Conservation (phyloP, 106 monocot species). For the Triglochin maritima region DNA sequence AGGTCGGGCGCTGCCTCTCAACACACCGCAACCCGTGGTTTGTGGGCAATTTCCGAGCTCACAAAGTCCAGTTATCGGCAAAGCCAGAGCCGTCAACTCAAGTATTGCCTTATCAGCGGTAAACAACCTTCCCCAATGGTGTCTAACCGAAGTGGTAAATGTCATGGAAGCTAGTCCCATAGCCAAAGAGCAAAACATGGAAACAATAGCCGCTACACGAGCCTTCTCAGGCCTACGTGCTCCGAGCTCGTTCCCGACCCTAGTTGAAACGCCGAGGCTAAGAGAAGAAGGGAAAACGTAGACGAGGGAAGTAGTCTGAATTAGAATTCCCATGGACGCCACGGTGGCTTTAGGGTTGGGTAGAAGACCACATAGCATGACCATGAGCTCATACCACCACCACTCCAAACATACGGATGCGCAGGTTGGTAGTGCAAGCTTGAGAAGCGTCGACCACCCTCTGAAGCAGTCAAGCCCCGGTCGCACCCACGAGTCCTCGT, state of each 20-base stretch:
- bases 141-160: slow-evolving; percentile 51
- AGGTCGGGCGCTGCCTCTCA: slow-evolving; percentile 78
- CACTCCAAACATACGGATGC: slow-evolving; percentile 61
- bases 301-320: slow-evolving; percentile 75
- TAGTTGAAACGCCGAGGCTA: slow-evolving; percentile 65
- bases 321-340: slow-evolving; percentile 88
- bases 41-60: slow-evolving; percentile 97
- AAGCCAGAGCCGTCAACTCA: slow-evolving; percentile 50
- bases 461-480: slow-evolving; percentile 56
- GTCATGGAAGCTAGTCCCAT: slow-evolving; percentile 50
- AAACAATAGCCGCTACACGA: slow-evolving; percentile 39
- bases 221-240: slow-evolving; percentile 50
- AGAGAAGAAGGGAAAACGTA: slow-evolving; percentile 92
- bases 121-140: slow-evolving; percentile 69
- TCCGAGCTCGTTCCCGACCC: slow-evolving; percentile 80
- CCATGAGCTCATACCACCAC: slow-evolving; percentile 31
- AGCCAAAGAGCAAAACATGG: slow-evolving; percentile 24
- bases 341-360: slow-evolving; percentile 60
- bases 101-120: slow-evolving; percentile 60
- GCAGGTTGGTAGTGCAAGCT: slow-evolving; percentile 69
- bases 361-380: slow-evolving; percentile 58
- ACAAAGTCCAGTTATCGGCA: slow-evolving; percentile 79
- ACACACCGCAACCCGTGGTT: slow-evolving; percentile 84
- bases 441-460: slow-evolving; percentile 61
- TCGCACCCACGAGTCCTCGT: slow-evolving; percentile 51